These are phyloP conservation scores for Apophysomyces sp. DNA, from an alignment of 371 early-diverging fungal species.

Conservation along the genomic window DNA sequence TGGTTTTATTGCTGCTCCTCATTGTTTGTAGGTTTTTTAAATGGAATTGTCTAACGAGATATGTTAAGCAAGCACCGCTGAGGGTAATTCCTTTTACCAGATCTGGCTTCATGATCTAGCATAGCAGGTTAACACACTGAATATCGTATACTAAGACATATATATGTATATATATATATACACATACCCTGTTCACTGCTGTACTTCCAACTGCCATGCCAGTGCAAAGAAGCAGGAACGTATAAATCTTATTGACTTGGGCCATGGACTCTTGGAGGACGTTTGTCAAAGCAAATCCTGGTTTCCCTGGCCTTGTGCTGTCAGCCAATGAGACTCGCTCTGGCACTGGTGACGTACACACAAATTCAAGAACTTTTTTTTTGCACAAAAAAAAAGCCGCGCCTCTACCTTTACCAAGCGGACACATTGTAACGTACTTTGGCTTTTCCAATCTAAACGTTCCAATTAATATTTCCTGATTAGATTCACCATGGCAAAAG, in stretches of 20 bases:
- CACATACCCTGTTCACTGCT: slow-evolving; percentile 45
- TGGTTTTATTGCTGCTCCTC: background rate
- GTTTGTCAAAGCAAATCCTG: no score
- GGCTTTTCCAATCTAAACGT: background rate
- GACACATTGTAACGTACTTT: no score
- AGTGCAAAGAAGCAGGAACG: slow-evolving; percentile 35
- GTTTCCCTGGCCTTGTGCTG: no score
- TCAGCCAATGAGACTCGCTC: no score
- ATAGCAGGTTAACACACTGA: background rate
- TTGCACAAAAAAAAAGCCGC: no score
- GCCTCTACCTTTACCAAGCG: no score
- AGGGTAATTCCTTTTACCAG: slow-evolving; percentile 16
- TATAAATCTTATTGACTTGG: slow-evolving; percentile 37
- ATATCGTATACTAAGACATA: no score
- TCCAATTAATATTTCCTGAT: background rate
- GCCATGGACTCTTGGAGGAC: no score
- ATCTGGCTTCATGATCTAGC: slow-evolving; percentile 37
- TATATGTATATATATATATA: no score
- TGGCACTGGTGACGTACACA: no score
- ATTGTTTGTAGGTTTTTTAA: background rate
- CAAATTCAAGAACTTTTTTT: no score
- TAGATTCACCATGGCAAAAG: slow-evolving; percentile 59
- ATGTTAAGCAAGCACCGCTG: background rate
- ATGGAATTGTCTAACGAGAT: background rate
- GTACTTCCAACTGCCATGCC: slow-evolving; percentile 53